Evolutionary conservation across 2,329 filamentous ascomycete genomes (phyloP).

Genomic region (Clonostachys solani): DNA sequence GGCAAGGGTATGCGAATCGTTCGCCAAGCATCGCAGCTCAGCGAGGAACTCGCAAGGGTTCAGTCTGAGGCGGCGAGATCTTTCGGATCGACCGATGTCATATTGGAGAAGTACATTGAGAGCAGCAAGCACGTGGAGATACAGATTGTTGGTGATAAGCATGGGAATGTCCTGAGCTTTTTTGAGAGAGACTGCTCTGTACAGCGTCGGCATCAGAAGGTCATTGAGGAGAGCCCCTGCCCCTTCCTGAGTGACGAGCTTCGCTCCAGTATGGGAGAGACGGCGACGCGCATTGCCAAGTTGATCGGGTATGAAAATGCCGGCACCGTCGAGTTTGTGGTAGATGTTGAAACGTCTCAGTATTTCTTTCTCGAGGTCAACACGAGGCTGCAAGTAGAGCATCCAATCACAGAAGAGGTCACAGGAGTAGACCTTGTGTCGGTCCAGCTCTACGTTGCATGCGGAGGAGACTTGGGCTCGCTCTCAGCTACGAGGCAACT

Average conservation of each 20-base stretch:
- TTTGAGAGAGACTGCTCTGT: constrained; percentile 99
- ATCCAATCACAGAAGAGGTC: constrained; percentile 99
- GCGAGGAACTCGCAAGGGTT: constrained; percentile 55
- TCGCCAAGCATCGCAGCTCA: constrained; percentile 13
- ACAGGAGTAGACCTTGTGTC: constrained; percentile 95
- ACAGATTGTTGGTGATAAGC: constrained; percentile 95
- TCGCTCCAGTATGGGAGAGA: constrained; percentile 95
- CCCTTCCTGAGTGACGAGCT: constrained; percentile 87
- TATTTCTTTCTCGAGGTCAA: constrained; percentile 99
- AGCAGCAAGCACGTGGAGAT: constrained; percentile 97
- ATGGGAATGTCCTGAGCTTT: constrained; percentile 98
- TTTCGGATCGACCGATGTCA: constrained; percentile 97
- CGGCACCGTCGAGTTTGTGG: constrained; percentile 97
- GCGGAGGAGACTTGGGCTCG: constrained; percentile 51
- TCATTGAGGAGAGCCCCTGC: constrained; percentile 97
- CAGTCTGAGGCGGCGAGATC: constrained; percentile 89
- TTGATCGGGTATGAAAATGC: constrained; percentile 98
- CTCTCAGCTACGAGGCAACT: too few species aligned
- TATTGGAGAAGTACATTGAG: constrained; percentile 94
- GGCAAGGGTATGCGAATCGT: constrained; percentile 86
- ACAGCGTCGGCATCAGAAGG: constrained; percentile 97
- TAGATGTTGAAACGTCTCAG: constrained; percentile 95
- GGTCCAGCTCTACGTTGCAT: constrained; percentile 96
- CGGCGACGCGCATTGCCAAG: constrained; percentile 87
- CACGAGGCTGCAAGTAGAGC: constrained; percentile 98